Percentiles rank a stretch among this genome's conserved stretches.
Evolutionary conservation across 164 flowering plant genomes (phyloP).

Genomic region (Dillenia suffruticosa): DNA sequence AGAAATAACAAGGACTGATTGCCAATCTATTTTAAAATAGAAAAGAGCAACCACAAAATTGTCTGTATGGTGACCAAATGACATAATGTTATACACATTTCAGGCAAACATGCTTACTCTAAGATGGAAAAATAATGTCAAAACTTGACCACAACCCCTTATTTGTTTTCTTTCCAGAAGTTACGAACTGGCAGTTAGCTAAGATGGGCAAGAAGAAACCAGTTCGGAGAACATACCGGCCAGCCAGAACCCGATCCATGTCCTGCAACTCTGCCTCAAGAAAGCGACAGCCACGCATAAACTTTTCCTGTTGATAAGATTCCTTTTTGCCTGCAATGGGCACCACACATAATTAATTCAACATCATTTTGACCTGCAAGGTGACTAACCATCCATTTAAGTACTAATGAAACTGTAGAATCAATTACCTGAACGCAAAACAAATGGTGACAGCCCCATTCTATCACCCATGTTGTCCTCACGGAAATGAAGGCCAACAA

Average conservation of each 20-base stretch:
- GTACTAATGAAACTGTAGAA: not conserved
- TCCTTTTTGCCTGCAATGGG: conserved; percentile 47
- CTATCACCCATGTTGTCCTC: conserved; percentile 60
- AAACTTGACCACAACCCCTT: no score
- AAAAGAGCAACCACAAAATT: no score
- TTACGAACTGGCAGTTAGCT: no score
- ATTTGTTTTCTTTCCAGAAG: no score
- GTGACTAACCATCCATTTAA: not conserved
- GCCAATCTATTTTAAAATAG: no score
- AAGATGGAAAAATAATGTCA: no score
- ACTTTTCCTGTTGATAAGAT: conserved; percentile 52
- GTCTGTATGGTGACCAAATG: no score
- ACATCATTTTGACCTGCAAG: not conserved
- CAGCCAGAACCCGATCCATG: conserved; percentile 62
- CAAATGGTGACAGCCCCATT: conserved; percentile 65
- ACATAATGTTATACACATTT: no score
- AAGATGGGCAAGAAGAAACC: not conserved
- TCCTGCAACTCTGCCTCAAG: conserved; percentile 68
- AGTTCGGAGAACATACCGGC: conserved; percentile 42
- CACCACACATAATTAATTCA: not conserved
- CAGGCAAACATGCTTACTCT: no score
- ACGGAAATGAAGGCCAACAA: conserved; percentile 87
- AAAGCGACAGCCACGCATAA: conserved; percentile 59
- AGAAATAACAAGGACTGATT: not conserved
- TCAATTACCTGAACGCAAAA: conserved; percentile 51